Percentiles rank a stretch among this genome's conserved stretches.
Evolutionary conservation across 108 stramenopile species (phyloP).

Genomic region (Conticribra guillardii): DNA sequence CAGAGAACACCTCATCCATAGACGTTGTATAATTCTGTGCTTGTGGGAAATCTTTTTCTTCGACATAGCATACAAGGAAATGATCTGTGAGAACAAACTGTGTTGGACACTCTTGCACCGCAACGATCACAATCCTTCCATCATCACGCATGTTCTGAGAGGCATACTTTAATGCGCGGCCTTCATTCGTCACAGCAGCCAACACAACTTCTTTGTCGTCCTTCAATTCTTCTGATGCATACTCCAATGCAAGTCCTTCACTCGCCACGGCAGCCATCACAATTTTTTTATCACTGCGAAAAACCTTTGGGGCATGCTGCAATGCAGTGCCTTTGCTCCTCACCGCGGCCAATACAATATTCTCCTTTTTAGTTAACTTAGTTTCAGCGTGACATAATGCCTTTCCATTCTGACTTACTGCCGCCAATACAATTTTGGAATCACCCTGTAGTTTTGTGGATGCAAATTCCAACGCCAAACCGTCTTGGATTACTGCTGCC

Average conservation of each 20-base stretch:
- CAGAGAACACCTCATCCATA: no score
- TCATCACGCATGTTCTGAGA: not conserved
- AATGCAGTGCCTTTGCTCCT: slow-evolving; percentile 19
- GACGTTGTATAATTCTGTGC: no score
- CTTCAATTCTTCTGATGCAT: not conserved
- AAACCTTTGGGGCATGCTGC: slow-evolving; percentile 16
- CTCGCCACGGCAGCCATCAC: slow-evolving; percentile 15
- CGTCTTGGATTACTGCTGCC: slow-evolving; percentile 32
- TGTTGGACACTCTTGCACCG: no score
- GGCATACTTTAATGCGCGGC: not conserved
- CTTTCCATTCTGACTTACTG: slow-evolving; percentile 27
- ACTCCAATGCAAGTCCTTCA: not conserved
- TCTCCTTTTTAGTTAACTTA: slow-evolving; percentile 22
- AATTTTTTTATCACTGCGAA: slow-evolving; percentile 12
- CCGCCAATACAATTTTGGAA: slow-evolving; percentile 27
- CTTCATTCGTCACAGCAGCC: not conserved
- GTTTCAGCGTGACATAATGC: slow-evolving; percentile 40
- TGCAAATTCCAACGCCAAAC: slow-evolving; percentile 43
- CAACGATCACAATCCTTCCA: no score
- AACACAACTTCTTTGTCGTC: not conserved
- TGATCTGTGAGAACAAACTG: no score
- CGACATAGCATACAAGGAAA: no score
- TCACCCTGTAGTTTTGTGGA: slow-evolving; percentile 41
- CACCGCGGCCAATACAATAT: slow-evolving; percentile 51
- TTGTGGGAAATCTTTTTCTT: no score